Base-by-base conservation (phyloP, 2,329 filamentous ascomycete genomes). In the Paramyrothecium roridum region DNA sequence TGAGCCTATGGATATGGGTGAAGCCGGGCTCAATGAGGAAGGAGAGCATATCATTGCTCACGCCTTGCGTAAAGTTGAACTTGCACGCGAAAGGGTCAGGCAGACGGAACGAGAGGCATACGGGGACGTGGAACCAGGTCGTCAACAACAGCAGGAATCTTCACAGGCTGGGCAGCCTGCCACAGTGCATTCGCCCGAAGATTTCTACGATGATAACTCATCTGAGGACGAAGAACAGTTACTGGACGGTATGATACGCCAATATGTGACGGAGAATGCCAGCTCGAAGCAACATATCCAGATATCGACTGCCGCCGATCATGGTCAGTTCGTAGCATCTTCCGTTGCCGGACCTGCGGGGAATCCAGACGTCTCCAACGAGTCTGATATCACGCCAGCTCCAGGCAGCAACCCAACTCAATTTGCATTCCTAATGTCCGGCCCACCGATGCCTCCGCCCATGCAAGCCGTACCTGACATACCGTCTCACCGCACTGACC, bases 191-290 rank as follows among this genome's bases (percentile, higher is more conserved):
- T 55, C 55, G 13, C 67, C 76, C 17, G 82, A 84, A 30, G 84
- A 85, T 52, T 83, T 84, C 56, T 87, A 88, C 61, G 80, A 86
- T 20, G 86, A 83, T 11, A 79, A 82, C 57, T 85, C 85, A 30
- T 85, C 83, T 0, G 85, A 85, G 3, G 87, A 92, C 54, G 90
- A 93, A 67, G 89, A 93, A 67, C 81, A 87, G 34, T 81, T 92
- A 53, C 72, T 97, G 50, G 93, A 97, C 58, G 91, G 96, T 69
- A 91, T 98, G 82, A 92, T 90, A 0, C 85, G 84, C 60, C 91
- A 89, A 53, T 93, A 92, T 70, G 83, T 87, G 54, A 86, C 95
- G 65, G 90, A 93, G 54, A 89, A 93, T 55, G 96, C 96, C 66
- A 82, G 90, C 56, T 89, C 93, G 66, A 58, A 56, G 19, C 52